Base-by-base conservation (phyloP, 169 alveolate species). In the Eimeria maxima region DNA sequence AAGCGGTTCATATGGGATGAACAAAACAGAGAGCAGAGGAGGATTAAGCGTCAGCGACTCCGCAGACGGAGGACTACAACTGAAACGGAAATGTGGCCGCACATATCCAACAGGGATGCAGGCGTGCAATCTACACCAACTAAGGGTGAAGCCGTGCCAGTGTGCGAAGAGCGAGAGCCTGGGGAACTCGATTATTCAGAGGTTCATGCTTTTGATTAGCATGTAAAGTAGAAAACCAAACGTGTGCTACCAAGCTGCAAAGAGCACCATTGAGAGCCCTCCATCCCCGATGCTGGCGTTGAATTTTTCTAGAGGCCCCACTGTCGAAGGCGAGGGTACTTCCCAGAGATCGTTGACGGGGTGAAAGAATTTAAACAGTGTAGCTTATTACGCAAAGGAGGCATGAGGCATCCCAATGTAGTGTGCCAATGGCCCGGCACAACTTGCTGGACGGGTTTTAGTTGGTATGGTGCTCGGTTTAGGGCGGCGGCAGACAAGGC, bases 1-100 rank as follows among this genome's bases (percentile, higher is more conserved):
- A 95, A 63, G 73, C 78, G 90, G 38, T 95, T 95, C 65, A 95
- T 95, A 22, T 95, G 97, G 97, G 97, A 95, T 60, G 97, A 95
- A 33, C 97, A 95, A 29, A 78, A 81, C 67, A 69, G 96, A 76
- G 96, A 87, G 44, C 97, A 95, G 76, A 44, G 95, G 90, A 45
- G 57, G 95, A 69, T 80, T 44, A 93, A 94, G 74, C 96, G 96
- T 13, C 96, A 76, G 71, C 60, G 89, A 6, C 47, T 89, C 74
- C 95, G 71, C 67, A 44, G 86, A 44, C 95, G 29, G 44, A 87
- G 73, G 16, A 38, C 73, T 50, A 55, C 83, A 50, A 33, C 38
- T 1, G 47, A 65, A 29, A 63, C 65, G 45, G 60, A 38, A 18
- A 11, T 65, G 53, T 73, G 65, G 69, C 18, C 45, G n/a, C 47